Evolutionary conservation across 2,329 filamentous ascomycete genomes (phyloP).

Genomic region (Aspergillus clavatus): DNA sequence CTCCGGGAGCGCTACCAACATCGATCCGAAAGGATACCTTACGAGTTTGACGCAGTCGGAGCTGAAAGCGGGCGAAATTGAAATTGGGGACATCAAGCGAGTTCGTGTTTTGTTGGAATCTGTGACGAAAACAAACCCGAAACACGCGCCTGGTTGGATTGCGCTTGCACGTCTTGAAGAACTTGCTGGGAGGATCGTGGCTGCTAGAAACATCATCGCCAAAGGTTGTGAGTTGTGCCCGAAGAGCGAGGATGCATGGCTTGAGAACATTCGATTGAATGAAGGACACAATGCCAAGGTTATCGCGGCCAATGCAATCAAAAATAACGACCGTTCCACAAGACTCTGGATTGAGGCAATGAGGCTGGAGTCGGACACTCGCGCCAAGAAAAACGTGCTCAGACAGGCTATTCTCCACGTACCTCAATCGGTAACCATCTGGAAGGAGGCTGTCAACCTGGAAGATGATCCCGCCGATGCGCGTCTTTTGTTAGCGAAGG

Average conservation of each 20-base stretch:
- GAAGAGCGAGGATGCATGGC: slow-evolving; percentile 90
- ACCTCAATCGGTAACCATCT: slow-evolving; percentile 90
- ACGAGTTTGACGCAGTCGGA: slow-evolving; percentile 83
- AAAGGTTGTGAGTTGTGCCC: slow-evolving; percentile 87
- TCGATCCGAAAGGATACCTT: slow-evolving; percentile 93
- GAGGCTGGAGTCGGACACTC: slow-evolving; percentile 75
- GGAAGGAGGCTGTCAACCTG: slow-evolving; percentile 95
- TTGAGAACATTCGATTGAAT: slow-evolving; percentile 92
- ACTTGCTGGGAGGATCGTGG: slow-evolving; percentile 83
- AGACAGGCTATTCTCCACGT: slow-evolving; percentile 88
- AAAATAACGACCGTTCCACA: slow-evolving; percentile 83
- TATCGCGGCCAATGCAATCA: slow-evolving; percentile 88
- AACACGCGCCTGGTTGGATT: slow-evolving; percentile 92
- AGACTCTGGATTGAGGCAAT: slow-evolving; percentile 93
- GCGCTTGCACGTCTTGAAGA: slow-evolving; percentile 90
- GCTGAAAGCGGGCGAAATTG: slow-evolving; percentile 70
- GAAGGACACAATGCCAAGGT: slow-evolving; percentile 91
- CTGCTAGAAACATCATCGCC: slow-evolving; percentile 81
- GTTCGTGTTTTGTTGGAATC: slow-evolving; percentile 90
- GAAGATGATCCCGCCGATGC: slow-evolving; percentile 89
- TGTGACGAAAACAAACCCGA: slow-evolving; percentile 94
- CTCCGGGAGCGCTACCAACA: slow-evolving; percentile 77
- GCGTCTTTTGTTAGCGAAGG: slow-evolving; percentile 82
- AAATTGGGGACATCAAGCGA: slow-evolving; percentile 91
- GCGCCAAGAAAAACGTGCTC: slow-evolving; percentile 87